These are phyloP conservation scores for Psidium guajava DNA, from an alignment of 345 rosid species.

Conservation along the genomic window DNA sequence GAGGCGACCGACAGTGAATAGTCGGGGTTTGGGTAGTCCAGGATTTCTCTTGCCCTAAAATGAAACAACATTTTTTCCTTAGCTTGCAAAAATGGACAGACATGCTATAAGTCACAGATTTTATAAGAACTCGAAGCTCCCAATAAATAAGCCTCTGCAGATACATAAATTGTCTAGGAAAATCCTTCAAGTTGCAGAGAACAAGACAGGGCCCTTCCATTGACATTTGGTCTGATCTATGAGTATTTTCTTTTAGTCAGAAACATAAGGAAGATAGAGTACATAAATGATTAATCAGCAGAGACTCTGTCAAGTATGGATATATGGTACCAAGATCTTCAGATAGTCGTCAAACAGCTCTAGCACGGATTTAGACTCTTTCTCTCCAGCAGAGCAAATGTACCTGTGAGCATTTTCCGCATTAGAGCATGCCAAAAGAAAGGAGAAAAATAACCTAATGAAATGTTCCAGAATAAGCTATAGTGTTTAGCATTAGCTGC, in stretches of 20 bases:
- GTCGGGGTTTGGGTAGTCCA: slow-evolving; percentile 68
- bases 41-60: slow-evolving; percentile 57
- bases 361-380: slow-evolving; percentile 59
- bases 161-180: not conserved
- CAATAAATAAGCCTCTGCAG: not conserved
- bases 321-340: slow-evolving; percentile 51
- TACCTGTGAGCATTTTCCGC: slow-evolving; percentile 37
- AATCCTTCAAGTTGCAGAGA: not conserved
- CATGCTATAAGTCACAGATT: not conserved
- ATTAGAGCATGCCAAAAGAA: not conserved
- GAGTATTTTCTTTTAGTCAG: no score
- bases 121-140: not conserved
- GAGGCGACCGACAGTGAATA: slow-evolving; percentile 95
- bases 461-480: not conserved
- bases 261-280: not conserved
- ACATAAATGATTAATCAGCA: not conserved
- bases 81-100: not conserved
- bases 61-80: not conserved
- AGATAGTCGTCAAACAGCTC: slow-evolving; percentile 63
- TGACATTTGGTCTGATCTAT: not conserved
- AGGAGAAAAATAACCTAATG: not conserved
- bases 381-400: slow-evolving; percentile 86
- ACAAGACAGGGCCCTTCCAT: not conserved
- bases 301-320: not conserved
- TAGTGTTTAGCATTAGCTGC: slow-evolving; percentile 7